Percentiles rank a stretch among this genome's conserved stretches.
phyloP scores from a whole-genome alignment of 2,329 filamentous ascomycete species.

The Stemphylium vesicarium region DNA sequence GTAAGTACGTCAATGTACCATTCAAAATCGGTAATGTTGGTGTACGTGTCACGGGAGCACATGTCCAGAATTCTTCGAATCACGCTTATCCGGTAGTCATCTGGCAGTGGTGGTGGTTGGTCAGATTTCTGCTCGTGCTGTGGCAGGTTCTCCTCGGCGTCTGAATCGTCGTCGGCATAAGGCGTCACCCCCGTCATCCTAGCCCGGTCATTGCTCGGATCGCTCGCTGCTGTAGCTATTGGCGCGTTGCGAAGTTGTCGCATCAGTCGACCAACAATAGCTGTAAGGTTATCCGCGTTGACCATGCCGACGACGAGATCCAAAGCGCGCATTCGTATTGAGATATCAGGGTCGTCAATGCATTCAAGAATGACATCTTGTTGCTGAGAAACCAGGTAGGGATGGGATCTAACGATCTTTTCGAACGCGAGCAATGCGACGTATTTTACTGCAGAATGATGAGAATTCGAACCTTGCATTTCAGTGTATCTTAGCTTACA shows the following conservation, averaged over 20 bases:
- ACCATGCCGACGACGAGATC: constrained; percentile 96
- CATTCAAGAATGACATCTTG: constrained; percentile 97
- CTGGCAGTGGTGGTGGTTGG: constrained; percentile 70
- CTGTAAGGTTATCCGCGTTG: constrained; percentile 80
- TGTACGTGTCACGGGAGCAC: constrained; percentile 88
- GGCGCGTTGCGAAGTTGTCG: constrained; percentile 77
- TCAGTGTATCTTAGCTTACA: constrained; percentile 60
- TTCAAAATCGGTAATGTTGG: constrained; percentile 86
- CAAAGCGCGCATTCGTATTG: constrained; percentile 89
- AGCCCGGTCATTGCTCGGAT: constrained; percentile 56
- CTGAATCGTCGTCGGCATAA: constrained; percentile 62
- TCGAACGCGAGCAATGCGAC: constrained; percentile 95
- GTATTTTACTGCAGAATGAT: constrained; percentile 77
- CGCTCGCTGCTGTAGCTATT: constrained; percentile 57
- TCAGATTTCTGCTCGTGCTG: constrained; percentile 57
- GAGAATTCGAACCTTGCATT: constrained; percentile 17
- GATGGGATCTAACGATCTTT: constrained; percentile 88
- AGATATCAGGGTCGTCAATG: constrained; percentile 94
- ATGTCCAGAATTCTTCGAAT: constrained; percentile 84
- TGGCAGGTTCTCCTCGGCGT: constrained; percentile 62
- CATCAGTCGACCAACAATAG: constrained; percentile 85
- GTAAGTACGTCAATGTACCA: constrained; percentile 95
- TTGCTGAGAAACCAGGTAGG: constrained; percentile 85
- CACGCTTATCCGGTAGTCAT: constrained; percentile 84
- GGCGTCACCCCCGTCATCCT: constrained; percentile 53